Evolutionary conservation across 2,329 filamentous ascomycete genomes (phyloP), one percentile per base, ranked within the genome.

Genomic region (Shiraia sp.): DNA sequence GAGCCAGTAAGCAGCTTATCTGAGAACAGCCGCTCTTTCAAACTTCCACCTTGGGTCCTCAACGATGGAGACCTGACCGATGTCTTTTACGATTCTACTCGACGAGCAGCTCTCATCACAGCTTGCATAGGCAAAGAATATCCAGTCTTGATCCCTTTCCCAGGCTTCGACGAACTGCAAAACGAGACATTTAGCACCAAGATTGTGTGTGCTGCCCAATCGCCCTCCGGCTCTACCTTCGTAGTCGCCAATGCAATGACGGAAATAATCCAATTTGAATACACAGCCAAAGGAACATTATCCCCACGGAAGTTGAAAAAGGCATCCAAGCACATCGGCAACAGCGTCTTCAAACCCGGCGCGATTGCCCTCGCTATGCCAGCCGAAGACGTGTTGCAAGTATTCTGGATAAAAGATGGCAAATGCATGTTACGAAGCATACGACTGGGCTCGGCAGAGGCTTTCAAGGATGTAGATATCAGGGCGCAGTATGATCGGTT

Each of bases 181-280:
- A 63, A 59, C 44, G 58, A 64, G 38, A 56, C 55, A 6, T 59
- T 58, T 10, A 62, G 57, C 37, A 63, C 63, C 1, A 62, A 61
- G 29, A 57, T 69, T 14, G 50, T 69, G 4, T 57, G 66, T 30
- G 65, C 63, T 7, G 63, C 65, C 10, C 66, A 69, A 40, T 69
- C 65, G 4, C 63, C 65, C 3, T 65, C 63, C 3, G 65, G 63
- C 7, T 41, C 51, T 4, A 54, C 54, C 6, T 64, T 66, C 27
- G 47, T 57, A 7, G 51, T 63, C 25, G 57, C 59, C 27, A 70
- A 68, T 37, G 58, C 62, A n/a, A 64, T 63, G 57, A 63, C 58
- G 5, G 63, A 70, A 29, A 59, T 69, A n/a, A 59, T 66, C 23
- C 47, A 69, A 32, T 68, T 66, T 34, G 59, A 68, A 30, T 61